Conservation (phyloP, 1,284 basidiomycete species). For the Cystobasidiaceae sp. region DNA sequence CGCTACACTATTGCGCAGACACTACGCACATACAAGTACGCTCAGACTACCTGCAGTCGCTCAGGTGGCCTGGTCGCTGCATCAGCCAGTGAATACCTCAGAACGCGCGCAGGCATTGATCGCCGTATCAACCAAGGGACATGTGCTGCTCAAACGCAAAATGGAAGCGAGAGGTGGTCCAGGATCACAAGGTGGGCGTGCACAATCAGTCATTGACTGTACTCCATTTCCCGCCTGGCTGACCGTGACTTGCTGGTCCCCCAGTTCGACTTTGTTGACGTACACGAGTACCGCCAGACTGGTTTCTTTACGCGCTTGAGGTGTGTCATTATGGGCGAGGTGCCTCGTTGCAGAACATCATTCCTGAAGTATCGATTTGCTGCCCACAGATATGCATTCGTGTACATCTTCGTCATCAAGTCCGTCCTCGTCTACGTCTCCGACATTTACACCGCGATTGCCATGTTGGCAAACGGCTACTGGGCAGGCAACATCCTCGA, state of each 20-base stretch:
- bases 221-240: too few relatives aligned
- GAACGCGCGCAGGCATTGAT: too few relatives aligned
- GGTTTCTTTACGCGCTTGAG: conserved; percentile 78
- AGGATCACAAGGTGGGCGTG: conserved; percentile 80
- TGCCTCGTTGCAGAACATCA: too few relatives aligned
- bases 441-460: conserved; percentile 96
- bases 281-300: conserved; percentile 82
- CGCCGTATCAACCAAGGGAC: too few relatives aligned
- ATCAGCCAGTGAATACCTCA: too few relatives aligned
- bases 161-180: conserved; percentile 90
- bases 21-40: too few relatives aligned
- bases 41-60: too few relatives aligned
- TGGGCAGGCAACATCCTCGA: conserved; percentile 92
- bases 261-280: conserved; percentile 95
- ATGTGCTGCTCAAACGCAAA: conserved; percentile 67
- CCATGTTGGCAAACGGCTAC: conserved; percentile 83
- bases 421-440: conserved; percentile 91
- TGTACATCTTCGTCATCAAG: conserved; percentile 88
- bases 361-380: too few relatives aligned
- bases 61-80: too few relatives aligned
- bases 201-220: background rate
- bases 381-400: conserved; percentile 69
- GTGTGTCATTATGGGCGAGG: conserved; percentile 52
- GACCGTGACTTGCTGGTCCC: too few relatives aligned
- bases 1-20: too few relatives aligned